Evolutionary conservation across 2,329 filamentous ascomycete genomes (phyloP).

Genomic region (Thermoascus crustaceus): DNA sequence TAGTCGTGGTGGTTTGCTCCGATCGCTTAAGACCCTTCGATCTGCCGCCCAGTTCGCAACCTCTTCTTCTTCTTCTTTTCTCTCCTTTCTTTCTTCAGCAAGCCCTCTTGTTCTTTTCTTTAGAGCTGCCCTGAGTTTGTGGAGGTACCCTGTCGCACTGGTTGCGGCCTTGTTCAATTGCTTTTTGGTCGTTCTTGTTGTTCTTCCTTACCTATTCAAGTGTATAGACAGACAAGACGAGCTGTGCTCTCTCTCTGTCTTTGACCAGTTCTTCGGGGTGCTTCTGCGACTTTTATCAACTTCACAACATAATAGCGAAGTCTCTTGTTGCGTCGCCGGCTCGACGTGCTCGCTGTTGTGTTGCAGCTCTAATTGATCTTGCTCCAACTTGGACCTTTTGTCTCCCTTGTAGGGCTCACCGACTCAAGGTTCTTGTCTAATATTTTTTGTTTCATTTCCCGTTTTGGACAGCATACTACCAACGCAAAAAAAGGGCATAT

Average conservation of each 20-base stretch:
- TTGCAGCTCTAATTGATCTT: constrained; percentile 8
- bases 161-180: constrained; percentile 40
- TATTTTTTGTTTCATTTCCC: constrained; percentile 1
- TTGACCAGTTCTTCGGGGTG: constrained; percentile 1
- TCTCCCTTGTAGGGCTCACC: no score
- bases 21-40: constrained; percentile 8
- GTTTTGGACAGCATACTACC: neutral
- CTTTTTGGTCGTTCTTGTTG: constrained; percentile 32
- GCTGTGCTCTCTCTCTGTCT: constrained; percentile 12
- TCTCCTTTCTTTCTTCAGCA: constrained; percentile 54
- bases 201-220: constrained; percentile 27
- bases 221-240: constrained; percentile 7
- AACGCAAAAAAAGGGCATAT: constrained; percentile 2
- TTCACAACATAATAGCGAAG: constrained; percentile 6
- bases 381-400: constrained; percentile 3
- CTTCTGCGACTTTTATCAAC: neutral
- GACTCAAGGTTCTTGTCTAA: constrained; percentile 3
- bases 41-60: constrained; percentile 29
- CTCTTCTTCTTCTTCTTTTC: constrained; percentile 27
- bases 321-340: constrained; percentile 9
- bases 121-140: constrained; percentile 41
- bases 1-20: no score
- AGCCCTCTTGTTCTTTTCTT: constrained; percentile 47
- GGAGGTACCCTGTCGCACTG: constrained; percentile 32
- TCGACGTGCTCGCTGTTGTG: constrained; percentile 9